A percentile compares a stretch with the other conserved stretches of the same genome.
These are phyloP conservation scores for Salicornia ramosissima DNA, from an alignment of 148 eudicot species.

Conservation along the genomic window DNA sequence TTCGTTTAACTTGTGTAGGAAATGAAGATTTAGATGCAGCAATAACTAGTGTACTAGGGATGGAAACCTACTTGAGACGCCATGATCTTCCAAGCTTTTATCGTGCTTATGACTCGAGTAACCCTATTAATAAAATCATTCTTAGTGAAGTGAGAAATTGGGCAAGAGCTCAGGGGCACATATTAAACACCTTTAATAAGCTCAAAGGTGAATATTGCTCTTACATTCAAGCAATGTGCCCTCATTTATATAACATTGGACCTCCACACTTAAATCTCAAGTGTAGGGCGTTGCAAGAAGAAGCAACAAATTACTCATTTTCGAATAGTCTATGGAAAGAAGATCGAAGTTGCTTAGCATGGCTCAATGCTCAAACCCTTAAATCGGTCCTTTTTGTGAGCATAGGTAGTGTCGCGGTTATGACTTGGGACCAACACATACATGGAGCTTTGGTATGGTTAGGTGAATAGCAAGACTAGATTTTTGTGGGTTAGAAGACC, in stretches of 20 bases:
- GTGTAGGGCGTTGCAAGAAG: constrained; percentile 11
- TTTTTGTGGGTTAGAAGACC: constrained; percentile 35
- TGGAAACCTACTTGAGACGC: constrained; percentile 29
- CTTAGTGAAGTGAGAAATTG: constrained; percentile 11
- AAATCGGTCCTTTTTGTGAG: constrained; percentile 36
- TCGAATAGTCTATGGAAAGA: constrained; percentile 26
- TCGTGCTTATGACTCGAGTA: constrained; percentile 17
- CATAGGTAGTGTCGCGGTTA: constrained; percentile 29
- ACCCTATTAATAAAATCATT: constrained; percentile 1
- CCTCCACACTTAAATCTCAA: constrained; percentile 29
- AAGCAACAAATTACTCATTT: background rate
- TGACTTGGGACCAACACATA: constrained; percentile 30
- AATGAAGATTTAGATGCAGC: constrained; percentile 24
- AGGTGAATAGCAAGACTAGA: constrained; percentile 15
- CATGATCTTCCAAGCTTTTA: constrained; percentile 38
- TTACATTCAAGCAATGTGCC: constrained; percentile 18
- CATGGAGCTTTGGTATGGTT: constrained; percentile 30
- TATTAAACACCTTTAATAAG: constrained; percentile 33
- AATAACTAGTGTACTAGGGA: constrained; percentile 27
- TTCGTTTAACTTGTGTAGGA: too few relatives aligned
- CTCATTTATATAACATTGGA: constrained; percentile 31
- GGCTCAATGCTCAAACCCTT: constrained; percentile 31
- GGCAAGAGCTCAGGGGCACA: constrained; percentile 32
- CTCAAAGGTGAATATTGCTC: constrained; percentile 26
- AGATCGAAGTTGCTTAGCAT: constrained; percentile 28